phyloP scores from a whole-genome alignment of 2,329 filamentous ascomycete species.

The Hypoxylon sp. region DNA sequence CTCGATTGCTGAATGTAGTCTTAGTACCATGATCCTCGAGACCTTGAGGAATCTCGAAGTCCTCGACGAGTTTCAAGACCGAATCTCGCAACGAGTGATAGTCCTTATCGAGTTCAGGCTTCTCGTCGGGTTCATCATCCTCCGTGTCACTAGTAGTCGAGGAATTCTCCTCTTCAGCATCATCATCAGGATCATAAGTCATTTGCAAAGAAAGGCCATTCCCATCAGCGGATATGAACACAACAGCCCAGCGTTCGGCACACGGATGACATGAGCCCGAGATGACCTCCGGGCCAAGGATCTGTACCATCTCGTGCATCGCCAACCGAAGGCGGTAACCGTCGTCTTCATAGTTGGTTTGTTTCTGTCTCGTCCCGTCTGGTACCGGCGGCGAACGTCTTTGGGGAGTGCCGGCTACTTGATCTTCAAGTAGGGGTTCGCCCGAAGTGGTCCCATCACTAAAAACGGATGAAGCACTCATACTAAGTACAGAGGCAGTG shows the following conservation, averaged over 20 bases:
- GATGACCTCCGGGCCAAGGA: conserved; percentile 73
- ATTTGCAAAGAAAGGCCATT: conserved; percentile 78
- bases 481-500: conserved; percentile 78
- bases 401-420: conserved; percentile 63
- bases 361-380: conserved; percentile 61
- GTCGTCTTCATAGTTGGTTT: conserved; percentile 72
- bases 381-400: conserved; percentile 69
- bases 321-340: conserved; percentile 76
- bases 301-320: conserved; percentile 78
- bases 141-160: conserved; percentile 73
- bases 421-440: conserved; percentile 73
- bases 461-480: conserved; percentile 78
- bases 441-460: conserved; percentile 78
- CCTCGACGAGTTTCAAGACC: conserved; percentile 83
- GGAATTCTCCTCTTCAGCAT: conserved; percentile 73
- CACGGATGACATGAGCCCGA: conserved; percentile 82
- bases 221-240: conserved; percentile 83
- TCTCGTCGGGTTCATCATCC: conserved; percentile 73
- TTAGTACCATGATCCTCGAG: conserved; percentile 71
- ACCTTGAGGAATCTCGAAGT: conserved; percentile 83
- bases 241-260: conserved; percentile 84
- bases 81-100: conserved; percentile 86
- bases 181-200: conserved; percentile 78
- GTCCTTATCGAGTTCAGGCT: conserved; percentile 79
- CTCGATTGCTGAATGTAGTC: conserved; percentile 79